Evolutionary conservation across 2,329 filamentous ascomycete genomes (phyloP), one percentile per base, ranked within the genome.

Genomic region (Myriosclerotinia curreyana): DNA sequence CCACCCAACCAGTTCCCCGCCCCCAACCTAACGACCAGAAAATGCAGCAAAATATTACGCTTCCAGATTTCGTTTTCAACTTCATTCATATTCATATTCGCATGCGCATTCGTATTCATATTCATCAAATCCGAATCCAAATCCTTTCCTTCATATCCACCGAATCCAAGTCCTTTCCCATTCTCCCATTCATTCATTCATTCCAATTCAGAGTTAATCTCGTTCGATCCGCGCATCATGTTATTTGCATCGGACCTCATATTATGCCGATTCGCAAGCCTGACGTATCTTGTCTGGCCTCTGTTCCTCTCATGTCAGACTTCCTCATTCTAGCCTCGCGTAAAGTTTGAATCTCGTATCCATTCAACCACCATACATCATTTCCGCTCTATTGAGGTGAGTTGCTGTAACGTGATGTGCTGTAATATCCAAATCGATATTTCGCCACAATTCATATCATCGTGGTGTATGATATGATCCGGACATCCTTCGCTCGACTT

Each of bases 31-130:
- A 54, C 49, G 25, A 20, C 49, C 36, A 22, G 42, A 58, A 48
- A 58, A 58, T 58, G 55, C 55, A 48, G 28, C 20, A 58, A 36
- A 58, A 46, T 28, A 5, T 36, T 36, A 25, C n/a, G n/a, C 25
- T 11, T 51, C 15, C 36, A 62, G 25, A 34, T 28, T 12, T 20
- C 42, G n/a, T 44, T 20, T n/a, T 31, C n/a, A n/a, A n/a, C n/a
- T n/a, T n/a, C 28, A 31, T 31, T 31, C 28, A 31, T 31, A 31
- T 31, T 31, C 28, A 31, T 31, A 53, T 52, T 40, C 59, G 38
- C 34, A 22, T 25, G 12, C 40, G 20, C 31, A 20, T 4, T 8
- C 59, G 38, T 44, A 22, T 25, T 20, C 40, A 31, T 44, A 20
- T 4, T 8, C 15, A 25, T 15, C n/a, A 20, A 51, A 52, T 44